These are phyloP conservation scores for Penicillium fuscoglaucum DNA, from an alignment of 2,329 filamentous ascomycete species.

Conservation along the genomic window DNA sequence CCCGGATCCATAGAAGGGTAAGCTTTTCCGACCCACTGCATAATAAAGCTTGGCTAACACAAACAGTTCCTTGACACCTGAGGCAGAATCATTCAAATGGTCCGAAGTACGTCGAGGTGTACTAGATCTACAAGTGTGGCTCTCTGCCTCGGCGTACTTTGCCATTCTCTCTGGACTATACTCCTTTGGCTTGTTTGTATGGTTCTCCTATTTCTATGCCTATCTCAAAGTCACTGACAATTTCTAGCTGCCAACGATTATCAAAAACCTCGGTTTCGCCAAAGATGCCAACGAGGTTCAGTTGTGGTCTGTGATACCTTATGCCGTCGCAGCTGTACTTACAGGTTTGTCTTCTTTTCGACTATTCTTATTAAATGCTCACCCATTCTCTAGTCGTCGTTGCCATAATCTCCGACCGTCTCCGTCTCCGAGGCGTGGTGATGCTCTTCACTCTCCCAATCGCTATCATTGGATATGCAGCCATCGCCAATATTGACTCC, in stretches of 20 bases:
- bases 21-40: not conserved
- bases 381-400: slow-evolving; percentile 28
- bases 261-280: slow-evolving; percentile 57
- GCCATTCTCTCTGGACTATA: slow-evolving; percentile 59
- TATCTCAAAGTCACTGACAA: not conserved
- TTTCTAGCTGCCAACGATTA: slow-evolving; percentile 61
- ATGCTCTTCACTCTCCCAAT: slow-evolving; percentile 65
- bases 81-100: slow-evolving; percentile 57
- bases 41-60: slow-evolving; percentile 6
- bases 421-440: slow-evolving; percentile 59
- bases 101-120: slow-evolving; percentile 63
- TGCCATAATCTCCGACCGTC: slow-evolving; percentile 61
- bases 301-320: slow-evolving; percentile 65
- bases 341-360: slow-evolving; percentile 44
- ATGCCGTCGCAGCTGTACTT: slow-evolving; percentile 59
- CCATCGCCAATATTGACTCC: slow-evolving; percentile 58
- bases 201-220: slow-evolving; percentile 13
- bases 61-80: slow-evolving; percentile 21
- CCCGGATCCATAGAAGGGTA: slow-evolving; percentile 32
- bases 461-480: slow-evolving; percentile 65
- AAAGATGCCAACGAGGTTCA: slow-evolving; percentile 59
- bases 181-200: slow-evolving; percentile 64
- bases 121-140: slow-evolving; percentile 62
- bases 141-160: slow-evolving; percentile 63
- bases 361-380: not conserved